These are phyloP conservation scores for Hypholoma fasciculare DNA, from an alignment of 768 basidiomycete genomes.

Conservation along the genomic window DNA sequence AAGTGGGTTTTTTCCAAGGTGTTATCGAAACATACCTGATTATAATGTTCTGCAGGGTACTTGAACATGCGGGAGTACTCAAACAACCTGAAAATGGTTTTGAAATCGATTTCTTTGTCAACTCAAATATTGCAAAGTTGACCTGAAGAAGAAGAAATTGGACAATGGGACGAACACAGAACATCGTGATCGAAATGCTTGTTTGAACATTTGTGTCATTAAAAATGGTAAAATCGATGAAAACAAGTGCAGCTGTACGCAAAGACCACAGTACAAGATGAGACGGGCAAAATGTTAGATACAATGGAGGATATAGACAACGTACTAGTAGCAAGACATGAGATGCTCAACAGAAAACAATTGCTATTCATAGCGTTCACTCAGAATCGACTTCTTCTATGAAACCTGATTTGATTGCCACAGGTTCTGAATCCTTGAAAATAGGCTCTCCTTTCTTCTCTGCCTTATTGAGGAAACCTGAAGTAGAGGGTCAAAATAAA, in stretches of 20 bases:
- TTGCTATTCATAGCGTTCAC: background rate
- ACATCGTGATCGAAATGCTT: no score
- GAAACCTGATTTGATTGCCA: conserved; percentile 17
- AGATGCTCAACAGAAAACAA: background rate
- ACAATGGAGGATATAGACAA: background rate
- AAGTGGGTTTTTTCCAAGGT: conserved; percentile 41
- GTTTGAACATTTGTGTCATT: no score
- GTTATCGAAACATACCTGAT: background rate
- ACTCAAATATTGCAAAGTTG: conserved; percentile 51
- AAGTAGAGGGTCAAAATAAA: background rate
- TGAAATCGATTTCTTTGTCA: conserved; percentile 56
- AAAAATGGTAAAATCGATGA: no score
- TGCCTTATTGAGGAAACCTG: conserved; percentile 55
- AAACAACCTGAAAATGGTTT: conserved; percentile 56
- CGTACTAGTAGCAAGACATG: background rate
- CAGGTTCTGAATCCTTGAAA: conserved; percentile 17
- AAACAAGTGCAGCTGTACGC: no score
- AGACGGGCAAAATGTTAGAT: no score
- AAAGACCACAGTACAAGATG: no score
- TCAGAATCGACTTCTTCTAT: conserved; percentile 23
- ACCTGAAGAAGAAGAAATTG: conserved; percentile 24
- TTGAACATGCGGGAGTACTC: conserved; percentile 78
- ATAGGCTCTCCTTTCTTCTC: conserved; percentile 28
- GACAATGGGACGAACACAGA: no score
- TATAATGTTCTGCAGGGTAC: conserved; percentile 43